Conservation (phyloP, 176 grass and related monocot genomes). For the Neostapfia colusana region DNA sequence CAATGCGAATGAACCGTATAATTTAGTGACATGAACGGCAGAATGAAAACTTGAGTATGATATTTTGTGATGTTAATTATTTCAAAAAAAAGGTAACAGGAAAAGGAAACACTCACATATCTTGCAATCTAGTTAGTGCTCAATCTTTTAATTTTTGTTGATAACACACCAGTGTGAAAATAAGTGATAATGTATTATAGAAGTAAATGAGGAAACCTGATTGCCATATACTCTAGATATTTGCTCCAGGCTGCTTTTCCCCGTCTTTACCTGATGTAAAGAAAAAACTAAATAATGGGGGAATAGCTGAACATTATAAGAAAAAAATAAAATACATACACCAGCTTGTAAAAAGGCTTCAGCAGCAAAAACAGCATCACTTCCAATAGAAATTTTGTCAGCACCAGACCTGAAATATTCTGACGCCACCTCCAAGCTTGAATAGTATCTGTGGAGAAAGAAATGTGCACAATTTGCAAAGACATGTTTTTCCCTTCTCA, state of each 20-base stretch:
- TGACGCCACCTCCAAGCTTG: slow-evolving; percentile 96
- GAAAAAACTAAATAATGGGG: slow-evolving; percentile 15
- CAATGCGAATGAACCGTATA: neutral
- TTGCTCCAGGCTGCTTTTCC: slow-evolving; percentile 93
- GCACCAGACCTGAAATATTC: slow-evolving; percentile 98
- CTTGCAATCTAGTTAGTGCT: slow-evolving; percentile 14
- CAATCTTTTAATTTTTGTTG: neutral
- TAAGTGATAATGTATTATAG: neutral
- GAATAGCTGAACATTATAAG: slow-evolving; percentile 15
- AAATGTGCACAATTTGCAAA: slow-evolving; percentile 21
- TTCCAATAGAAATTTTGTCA: slow-evolving; percentile 97
- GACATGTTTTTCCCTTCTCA: neutral
- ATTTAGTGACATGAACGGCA: slow-evolving; percentile 8
- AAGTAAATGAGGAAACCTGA: slow-evolving; percentile 56
- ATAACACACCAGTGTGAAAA: slow-evolving; percentile 16
- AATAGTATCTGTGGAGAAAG: slow-evolving; percentile 72
- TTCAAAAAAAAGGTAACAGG: neutral
- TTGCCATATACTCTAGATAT: slow-evolving; percentile 98
- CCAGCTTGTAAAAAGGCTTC: slow-evolving; percentile 84
- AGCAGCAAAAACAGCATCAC: slow-evolving; percentile 94
- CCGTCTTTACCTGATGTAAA: slow-evolving; percentile 72
- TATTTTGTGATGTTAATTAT: neutral
- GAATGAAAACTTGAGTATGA: neutral
- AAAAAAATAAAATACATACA: slow-evolving; percentile 57
- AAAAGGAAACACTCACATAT: neutral